A percentile compares a stretch with the other conserved stretches of the same genome.
Evolutionary conservation across 495 filamentous ascomycete species (phyloP).

Genomic region (Cercophora newfieldiana): DNA sequence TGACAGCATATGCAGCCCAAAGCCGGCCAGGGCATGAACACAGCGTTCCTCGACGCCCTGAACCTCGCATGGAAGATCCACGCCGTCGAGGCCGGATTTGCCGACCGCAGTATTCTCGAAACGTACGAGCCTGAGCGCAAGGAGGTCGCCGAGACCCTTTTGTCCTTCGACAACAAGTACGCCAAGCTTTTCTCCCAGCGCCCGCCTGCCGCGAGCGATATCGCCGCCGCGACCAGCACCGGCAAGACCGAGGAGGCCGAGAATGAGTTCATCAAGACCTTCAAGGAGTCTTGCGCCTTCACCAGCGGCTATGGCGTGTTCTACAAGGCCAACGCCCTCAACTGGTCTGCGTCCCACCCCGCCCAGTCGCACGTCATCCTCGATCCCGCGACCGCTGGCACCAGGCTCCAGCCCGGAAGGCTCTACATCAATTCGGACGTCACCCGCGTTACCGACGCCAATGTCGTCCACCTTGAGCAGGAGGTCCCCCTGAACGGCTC

Average conservation of each 20-base stretch:
- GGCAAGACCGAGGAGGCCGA: conserved; percentile 39
- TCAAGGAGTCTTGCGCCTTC: conserved; percentile 70
- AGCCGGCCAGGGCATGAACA: conserved; percentile 85
- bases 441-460: conserved; percentile 80
- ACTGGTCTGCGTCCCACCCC: conserved; percentile 65
- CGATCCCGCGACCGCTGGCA: conserved; percentile 45
- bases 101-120: conserved; percentile 56
- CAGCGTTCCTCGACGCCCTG: conserved; percentile 76
- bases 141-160: conserved; percentile 66
- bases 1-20: conserved; percentile 53
- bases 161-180: conserved; percentile 73
- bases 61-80: conserved; percentile 87
- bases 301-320: conserved; percentile 70
- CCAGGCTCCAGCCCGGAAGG: conserved; percentile 65
- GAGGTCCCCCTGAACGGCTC: conserved; percentile 84
- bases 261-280: conserved; percentile 72
- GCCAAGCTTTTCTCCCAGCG: conserved; percentile 66
- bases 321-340: conserved; percentile 63
- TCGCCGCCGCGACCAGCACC: conserved; percentile 32
- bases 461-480: conserved; percentile 84
- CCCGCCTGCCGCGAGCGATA: conserved; percentile 53
- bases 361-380: conserved; percentile 70
- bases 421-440: conserved; percentile 74
- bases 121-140: conserved; percentile 74
- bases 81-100: conserved; percentile 64